Percentiles rank a stretch among this genome's conserved stretches.
Evolutionary conservation across 2,329 filamentous ascomycete species (phyloP).

Genomic region (Microcyclospora pomicola): DNA sequence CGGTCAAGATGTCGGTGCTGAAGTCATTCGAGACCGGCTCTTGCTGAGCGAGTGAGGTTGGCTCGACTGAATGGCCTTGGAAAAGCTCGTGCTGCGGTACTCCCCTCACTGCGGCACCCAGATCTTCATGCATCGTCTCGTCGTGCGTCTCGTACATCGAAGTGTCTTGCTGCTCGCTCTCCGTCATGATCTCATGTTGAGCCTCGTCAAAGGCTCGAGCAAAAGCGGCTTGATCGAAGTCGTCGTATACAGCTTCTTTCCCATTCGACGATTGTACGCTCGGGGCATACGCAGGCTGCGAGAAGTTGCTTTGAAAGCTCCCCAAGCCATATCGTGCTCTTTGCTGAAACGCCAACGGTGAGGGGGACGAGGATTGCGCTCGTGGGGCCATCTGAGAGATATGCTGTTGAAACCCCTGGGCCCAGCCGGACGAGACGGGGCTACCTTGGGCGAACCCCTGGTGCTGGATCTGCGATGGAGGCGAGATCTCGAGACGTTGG

Average conservation of each 20-base stretch:
- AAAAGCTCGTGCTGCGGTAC: neutral
- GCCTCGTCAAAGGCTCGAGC: conserved; percentile 40
- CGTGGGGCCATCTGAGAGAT: conserved; percentile 22
- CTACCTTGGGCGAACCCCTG: conserved; percentile 29
- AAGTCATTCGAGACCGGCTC: neutral
- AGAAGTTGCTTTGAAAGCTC: conserved; percentile 16
- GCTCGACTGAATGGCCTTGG: too few species aligned
- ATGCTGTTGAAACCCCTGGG: conserved; percentile 44
- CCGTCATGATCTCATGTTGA: conserved; percentile 25
- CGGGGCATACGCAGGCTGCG: conserved; percentile 10
- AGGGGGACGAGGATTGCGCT: conserved; percentile 14
- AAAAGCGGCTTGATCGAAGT: conserved; percentile 43
- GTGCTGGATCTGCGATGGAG: conserved; percentile 30
- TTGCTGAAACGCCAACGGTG: conserved; percentile 20
- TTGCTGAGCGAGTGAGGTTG: neutral
- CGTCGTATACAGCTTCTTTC: conserved; percentile 24
- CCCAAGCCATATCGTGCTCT: conserved; percentile 16
- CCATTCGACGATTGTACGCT: conserved; percentile 13
- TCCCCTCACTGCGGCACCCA: neutral
- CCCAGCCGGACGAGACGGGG: conserved; percentile 34
- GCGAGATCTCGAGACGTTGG: conserved; percentile 32
- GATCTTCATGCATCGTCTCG: conserved; percentile 1
- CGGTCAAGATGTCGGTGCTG: conserved; percentile 6
- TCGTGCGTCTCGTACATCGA: conserved; percentile 5
- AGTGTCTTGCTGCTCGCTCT: conserved; percentile 10